These are phyloP conservation scores for Diplogelasinospora grovesii DNA, from an alignment of 495 filamentous ascomycete genomes.

Conservation along the genomic window DNA sequence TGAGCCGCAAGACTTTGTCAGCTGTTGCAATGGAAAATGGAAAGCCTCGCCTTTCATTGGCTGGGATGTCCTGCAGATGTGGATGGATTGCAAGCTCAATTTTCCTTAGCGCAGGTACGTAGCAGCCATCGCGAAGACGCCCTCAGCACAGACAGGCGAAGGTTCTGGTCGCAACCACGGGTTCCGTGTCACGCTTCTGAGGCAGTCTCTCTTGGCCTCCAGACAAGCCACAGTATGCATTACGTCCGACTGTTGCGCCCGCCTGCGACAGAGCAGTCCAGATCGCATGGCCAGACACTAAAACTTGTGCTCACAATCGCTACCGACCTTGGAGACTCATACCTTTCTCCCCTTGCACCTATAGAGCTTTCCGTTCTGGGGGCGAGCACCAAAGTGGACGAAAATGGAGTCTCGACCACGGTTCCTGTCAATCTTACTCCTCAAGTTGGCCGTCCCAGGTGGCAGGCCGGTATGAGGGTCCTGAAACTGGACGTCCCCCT, in stretches of 20 bases:
- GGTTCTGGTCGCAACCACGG: too few species aligned
- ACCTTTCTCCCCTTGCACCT: constrained; percentile 58
- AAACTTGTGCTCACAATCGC: constrained; percentile 65
- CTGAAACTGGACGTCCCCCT: constrained; percentile 33
- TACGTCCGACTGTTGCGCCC: constrained; percentile 73
- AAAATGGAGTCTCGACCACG: constrained; percentile 30
- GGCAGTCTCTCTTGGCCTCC: too few species aligned
- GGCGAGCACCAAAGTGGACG: constrained; percentile 17
- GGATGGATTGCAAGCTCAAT: too few species aligned
- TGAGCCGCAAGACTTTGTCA: too few species aligned
- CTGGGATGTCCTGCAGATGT: too few species aligned
- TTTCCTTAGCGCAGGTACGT: too few species aligned
- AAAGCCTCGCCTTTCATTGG: too few species aligned
- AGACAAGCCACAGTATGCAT: constrained; percentile 46
- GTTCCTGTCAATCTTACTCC: constrained; percentile 18
- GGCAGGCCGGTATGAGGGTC: constrained; percentile 36
- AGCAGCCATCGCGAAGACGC: too few species aligned
- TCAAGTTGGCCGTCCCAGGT: constrained; percentile 15
- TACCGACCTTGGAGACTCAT: constrained; percentile 84
- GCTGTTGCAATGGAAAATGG: too few species aligned
- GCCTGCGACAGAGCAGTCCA: constrained; percentile 38
- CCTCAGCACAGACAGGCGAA: too few species aligned
- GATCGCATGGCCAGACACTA: constrained; percentile 30
- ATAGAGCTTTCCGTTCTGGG: constrained; percentile 49
- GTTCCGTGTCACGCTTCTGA: too few species aligned